A percentile compares a stretch with the other conserved stretches of the same genome.
phyloP scores from a whole-genome alignment of 441 rosid species.

The Populus hybrid region DNA sequence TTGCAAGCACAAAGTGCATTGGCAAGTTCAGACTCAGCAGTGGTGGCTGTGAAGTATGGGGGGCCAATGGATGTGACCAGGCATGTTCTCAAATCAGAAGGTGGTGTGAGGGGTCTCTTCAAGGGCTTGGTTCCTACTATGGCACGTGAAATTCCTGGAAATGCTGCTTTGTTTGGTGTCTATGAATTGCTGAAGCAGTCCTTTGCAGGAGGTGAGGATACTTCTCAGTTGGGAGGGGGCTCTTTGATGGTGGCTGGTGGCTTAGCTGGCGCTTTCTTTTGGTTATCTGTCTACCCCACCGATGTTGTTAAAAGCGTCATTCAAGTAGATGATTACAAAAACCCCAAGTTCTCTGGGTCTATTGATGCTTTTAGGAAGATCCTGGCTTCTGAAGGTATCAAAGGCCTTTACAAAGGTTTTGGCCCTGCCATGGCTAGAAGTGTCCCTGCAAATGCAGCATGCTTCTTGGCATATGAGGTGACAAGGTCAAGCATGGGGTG shows the following conservation, averaged over 20 bases:
- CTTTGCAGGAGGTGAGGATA: slow-evolving; percentile 81
- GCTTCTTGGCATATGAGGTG: slow-evolving; percentile 87
- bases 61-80: slow-evolving; percentile 96
- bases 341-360: slow-evolving; percentile 71
- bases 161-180: slow-evolving; percentile 78
- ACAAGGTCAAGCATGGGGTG: slow-evolving; percentile 76
- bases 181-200: slow-evolving; percentile 76
- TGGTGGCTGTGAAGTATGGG: slow-evolving; percentile 62
- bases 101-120: slow-evolving; percentile 74
- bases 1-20: slow-evolving; percentile 86
- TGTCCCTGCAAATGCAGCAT: slow-evolving; percentile 93
- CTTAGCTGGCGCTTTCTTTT: slow-evolving; percentile 76
- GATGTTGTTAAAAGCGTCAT: slow-evolving; percentile 91
- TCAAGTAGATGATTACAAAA: slow-evolving; percentile 82
- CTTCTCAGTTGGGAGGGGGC: slow-evolving; percentile 82
- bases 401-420: slow-evolving; percentile 89
- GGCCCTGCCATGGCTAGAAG: slow-evolving; percentile 98
- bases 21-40: slow-evolving; percentile 48
- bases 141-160: slow-evolving; percentile 91
- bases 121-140: slow-evolving; percentile 87
- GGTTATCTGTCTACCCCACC: slow-evolving; percentile 78
- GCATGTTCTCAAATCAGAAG: slow-evolving; percentile 67
- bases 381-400: slow-evolving; percentile 68
- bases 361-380: slow-evolving; percentile 70
- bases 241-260: slow-evolving; percentile 87